Conservation (phyloP, 2,329 filamentous ascomycete species). For the Pseudomassariella vexata region DNA sequence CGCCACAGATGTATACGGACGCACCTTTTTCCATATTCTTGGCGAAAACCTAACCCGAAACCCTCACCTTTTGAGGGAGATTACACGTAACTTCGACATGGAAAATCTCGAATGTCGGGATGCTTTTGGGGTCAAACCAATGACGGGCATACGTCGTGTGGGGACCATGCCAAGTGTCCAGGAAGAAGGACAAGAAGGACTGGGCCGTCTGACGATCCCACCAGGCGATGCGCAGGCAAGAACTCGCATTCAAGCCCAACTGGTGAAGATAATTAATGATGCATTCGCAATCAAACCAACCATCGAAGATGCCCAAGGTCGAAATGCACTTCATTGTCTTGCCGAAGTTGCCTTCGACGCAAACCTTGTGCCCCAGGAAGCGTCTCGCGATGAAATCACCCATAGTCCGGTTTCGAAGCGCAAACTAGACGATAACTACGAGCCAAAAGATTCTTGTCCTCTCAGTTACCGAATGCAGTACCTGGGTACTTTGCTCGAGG, state of each 20-base stretch:
- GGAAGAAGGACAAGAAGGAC: conserved; percentile 3
- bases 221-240: conserved; percentile 12
- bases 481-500: conserved; percentile 25
- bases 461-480: conserved; percentile 12
- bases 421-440: conserved; percentile 23
- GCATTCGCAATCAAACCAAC: conserved; percentile 19
- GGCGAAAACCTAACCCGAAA: conserved; percentile 13
- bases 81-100: conserved; percentile 20
- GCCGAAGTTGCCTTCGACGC: conserved; percentile 42
- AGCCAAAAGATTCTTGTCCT: conserved; percentile 7
- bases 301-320: conserved; percentile 38
- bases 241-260: conserved; percentile 18
- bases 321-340: conserved; percentile 54
- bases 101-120: conserved; percentile 35
- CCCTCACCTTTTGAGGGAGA: conserved; percentile 12
- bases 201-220: conserved; percentile 15
- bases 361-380: no score
- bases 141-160: conserved; percentile 13
- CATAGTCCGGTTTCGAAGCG: no score
- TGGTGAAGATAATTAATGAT: conserved; percentile 30
- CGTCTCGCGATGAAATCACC: no score
- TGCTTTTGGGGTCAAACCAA: conserved; percentile 34
- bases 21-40: conserved; percentile 26
- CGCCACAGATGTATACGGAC: conserved; percentile 23
- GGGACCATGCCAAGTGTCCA: conserved; percentile 8